Percentiles rank a stretch among this genome's conserved stretches.
These are phyloP conservation scores for Triglochin maritima DNA, from an alignment of 106 monocot species.

Conservation along the genomic window DNA sequence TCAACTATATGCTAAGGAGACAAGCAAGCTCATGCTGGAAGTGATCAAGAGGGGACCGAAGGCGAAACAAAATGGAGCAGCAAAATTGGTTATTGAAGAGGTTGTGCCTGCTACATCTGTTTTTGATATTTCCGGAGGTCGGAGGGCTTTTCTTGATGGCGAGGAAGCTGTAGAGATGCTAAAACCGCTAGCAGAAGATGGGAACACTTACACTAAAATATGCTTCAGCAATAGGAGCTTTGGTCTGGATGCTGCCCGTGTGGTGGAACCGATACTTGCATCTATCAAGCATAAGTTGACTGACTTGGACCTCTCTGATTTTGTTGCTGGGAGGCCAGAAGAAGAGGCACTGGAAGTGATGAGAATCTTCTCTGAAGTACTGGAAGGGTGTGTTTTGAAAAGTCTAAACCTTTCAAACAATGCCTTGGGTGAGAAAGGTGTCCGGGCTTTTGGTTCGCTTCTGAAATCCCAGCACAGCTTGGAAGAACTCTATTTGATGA, in stretches of 20 bases:
- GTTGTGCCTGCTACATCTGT: slow-evolving; percentile 5
- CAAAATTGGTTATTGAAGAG: neutral
- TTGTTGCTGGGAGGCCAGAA: slow-evolving; percentile 76
- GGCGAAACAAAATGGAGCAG: slow-evolving; percentile 11
- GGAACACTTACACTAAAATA: slow-evolving; percentile 52
- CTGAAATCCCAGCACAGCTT: slow-evolving; percentile 61
- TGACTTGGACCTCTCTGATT: slow-evolving; percentile 78
- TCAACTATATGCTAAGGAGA: slow-evolving; percentile 91
- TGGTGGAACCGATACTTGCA: slow-evolving; percentile 62
- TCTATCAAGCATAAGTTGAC: slow-evolving; percentile 52
- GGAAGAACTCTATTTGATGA: slow-evolving; percentile 88
- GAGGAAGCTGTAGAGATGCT: slow-evolving; percentile 67
- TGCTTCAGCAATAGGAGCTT: slow-evolving; percentile 92
- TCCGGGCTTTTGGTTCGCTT: slow-evolving; percentile 66
- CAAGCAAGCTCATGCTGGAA: slow-evolving; percentile 79
- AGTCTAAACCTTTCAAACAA: slow-evolving; percentile 78
- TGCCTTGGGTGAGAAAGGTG: slow-evolving; percentile 94
- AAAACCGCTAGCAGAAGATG: slow-evolving; percentile 39
- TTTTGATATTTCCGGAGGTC: slow-evolving; percentile 79
- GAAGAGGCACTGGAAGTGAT: slow-evolving; percentile 94
- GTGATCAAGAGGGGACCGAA: slow-evolving; percentile 71
- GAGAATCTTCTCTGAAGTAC: slow-evolving; percentile 59
- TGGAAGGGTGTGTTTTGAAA: slow-evolving; percentile 41
- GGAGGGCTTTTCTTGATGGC: slow-evolving; percentile 61
- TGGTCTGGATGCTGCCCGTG: slow-evolving; percentile 58